Percentiles rank a stretch among this genome's conserved stretches.
These are phyloP conservation scores for Daldinia childiae DNA, from an alignment of 495 filamentous ascomycete species.

Conservation along the genomic window DNA sequence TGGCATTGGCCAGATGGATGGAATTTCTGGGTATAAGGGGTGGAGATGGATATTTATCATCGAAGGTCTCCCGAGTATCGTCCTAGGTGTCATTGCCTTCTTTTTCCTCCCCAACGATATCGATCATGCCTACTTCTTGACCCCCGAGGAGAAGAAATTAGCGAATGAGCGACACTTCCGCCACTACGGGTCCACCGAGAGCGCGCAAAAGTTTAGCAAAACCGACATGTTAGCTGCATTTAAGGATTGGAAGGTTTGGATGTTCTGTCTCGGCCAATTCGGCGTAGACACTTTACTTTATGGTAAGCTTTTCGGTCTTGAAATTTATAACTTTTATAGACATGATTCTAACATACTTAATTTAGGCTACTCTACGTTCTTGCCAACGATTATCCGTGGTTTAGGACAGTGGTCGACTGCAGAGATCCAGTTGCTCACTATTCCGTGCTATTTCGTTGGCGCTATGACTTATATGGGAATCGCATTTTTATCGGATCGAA, in stretches of 20 bases:
- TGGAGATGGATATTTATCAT: conserved; percentile 77
- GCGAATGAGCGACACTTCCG: conserved; percentile 56
- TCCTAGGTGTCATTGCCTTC: conserved; percentile 68
- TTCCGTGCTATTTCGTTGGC: conserved; percentile 78
- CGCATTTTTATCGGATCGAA: conserved; percentile 68
- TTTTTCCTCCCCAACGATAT: conserved; percentile 73
- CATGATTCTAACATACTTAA: neutral
- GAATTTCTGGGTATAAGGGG: conserved; percentile 66
- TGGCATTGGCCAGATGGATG: conserved; percentile 76
- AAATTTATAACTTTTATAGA: neutral
- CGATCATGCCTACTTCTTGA: conserved; percentile 69
- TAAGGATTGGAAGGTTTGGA: conserved; percentile 70
- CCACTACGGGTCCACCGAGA: conserved; percentile 67
- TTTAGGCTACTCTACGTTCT: conserved; percentile 73
- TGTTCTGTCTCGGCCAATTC: conserved; percentile 74
- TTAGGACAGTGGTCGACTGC: conserved; percentile 70
- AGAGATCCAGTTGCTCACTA: conserved; percentile 77
- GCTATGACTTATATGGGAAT: conserved; percentile 70
- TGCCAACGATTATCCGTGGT: conserved; percentile 79
- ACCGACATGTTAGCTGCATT: conserved; percentile 59
- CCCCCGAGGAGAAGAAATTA: conserved; percentile 65
- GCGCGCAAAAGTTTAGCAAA: conserved; percentile 67
- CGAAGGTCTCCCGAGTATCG: conserved; percentile 74
- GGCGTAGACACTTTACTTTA: conserved; percentile 79
- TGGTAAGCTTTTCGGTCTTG: conserved; percentile 47